Evolutionary conservation across 1,284 basidiomycete genomes (phyloP), one percentile per base, ranked within the genome.

Genomic region (Moesziomyces antarcticus): DNA sequence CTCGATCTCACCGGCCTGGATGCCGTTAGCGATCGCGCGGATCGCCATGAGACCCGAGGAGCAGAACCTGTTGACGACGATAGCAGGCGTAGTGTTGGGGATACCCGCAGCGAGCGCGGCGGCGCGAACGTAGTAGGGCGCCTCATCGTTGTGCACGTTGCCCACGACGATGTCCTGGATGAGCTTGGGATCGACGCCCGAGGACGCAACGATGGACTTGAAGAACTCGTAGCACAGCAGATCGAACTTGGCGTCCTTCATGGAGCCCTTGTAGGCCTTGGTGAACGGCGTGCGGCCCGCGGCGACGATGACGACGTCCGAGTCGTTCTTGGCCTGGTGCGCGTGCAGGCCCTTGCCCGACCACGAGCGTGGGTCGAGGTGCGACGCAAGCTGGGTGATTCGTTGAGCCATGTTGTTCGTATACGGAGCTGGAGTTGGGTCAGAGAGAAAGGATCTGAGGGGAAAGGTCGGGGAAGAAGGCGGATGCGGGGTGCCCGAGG

Each of bases 31-130:
- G 64, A 95, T 90, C 41, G 88, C 88, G 53, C 92, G 88, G 66
- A 94, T 89, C 6, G 93, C 90, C 90, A 93, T 93, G 45, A 94
- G 87, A 30, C 93, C 93, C 1, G 91, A 93, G 1, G 91, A 91
- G 56, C 81, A 85, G 67, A 75, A 75, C 14, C 76, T 48, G 51
- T 66, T 62, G 45, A 75, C 57, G 50, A 88, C 88, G 82, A 93
- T 90, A 7, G 92, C 85, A 2, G 93, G 91, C 2, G 91, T 89
- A 11, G 88, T 88, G 41, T 91, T 90, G 0, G 92, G 92, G 67
- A 92, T 90, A 6, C 93, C 93, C 22, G 92, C 92, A 4, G 92
- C 91, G 46, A 94, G 87, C 16, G 91, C 89, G 18, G 92, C 90
- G 42, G 89, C 87, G 33, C 78, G 78, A 13, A 75, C 69, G 53